Conservation (phyloP, 1,139 yeast species). For the Suhomyces wounanorum region DNA sequence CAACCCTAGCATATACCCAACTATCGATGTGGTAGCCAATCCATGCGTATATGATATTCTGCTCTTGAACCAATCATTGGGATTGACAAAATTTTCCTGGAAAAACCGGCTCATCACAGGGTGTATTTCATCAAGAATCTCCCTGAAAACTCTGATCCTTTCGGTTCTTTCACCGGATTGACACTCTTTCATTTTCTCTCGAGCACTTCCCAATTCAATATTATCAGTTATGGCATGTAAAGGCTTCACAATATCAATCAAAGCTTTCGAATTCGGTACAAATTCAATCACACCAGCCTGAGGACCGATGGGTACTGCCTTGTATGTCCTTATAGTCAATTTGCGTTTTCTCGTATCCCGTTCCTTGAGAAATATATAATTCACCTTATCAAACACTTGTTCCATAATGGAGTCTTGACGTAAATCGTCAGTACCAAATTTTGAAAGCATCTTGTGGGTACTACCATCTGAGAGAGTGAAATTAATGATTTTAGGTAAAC, state of each 20-base stretch:
- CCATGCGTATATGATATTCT: conserved; percentile 73
- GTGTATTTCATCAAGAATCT: conserved; percentile 51
- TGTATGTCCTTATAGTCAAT: conserved; percentile 76
- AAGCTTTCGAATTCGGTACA: conserved; percentile 74
- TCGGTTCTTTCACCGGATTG: conserved; percentile 49
- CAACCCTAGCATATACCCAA: conserved; percentile 84
- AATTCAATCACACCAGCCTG: conserved; percentile 87
- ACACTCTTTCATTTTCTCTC: conserved; percentile 61
- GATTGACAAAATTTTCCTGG: conserved; percentile 62
- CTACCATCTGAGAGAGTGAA: conserved; percentile 60
- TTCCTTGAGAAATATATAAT: conserved; percentile 61
- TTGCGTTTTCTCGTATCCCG: conserved; percentile 57
- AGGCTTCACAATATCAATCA: conserved; percentile 66
- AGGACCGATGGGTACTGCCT: conserved; percentile 88
- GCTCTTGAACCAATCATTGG: conserved; percentile 73
- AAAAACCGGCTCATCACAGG: conserved; percentile 78
- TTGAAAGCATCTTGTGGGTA: conserved; percentile 60
- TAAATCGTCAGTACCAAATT: conserved; percentile 87
- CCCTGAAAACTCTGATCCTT: conserved; percentile 52
- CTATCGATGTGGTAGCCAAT: conserved; percentile 80
- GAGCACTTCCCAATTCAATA: conserved; percentile 57
- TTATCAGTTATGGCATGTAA: conserved; percentile 54
- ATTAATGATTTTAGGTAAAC: conserved; percentile 78
- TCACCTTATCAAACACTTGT: conserved; percentile 89
- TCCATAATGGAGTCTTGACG: conserved; percentile 98